These are phyloP conservation scores for Lagerstroemia speciosa DNA, from an alignment of 345 rosid species.

Conservation along the genomic window DNA sequence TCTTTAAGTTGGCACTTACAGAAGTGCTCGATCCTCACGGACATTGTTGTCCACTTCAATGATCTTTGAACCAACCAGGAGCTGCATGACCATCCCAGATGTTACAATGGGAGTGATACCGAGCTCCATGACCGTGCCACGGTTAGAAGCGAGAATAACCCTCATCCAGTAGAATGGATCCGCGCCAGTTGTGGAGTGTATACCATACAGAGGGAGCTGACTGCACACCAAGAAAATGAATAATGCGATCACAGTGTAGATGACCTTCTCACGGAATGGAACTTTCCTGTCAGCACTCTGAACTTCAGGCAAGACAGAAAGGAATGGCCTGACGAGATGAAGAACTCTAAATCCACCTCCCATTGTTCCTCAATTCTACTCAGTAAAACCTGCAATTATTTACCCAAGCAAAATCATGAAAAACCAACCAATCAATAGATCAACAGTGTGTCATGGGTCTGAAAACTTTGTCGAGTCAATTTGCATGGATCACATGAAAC, in stretches of 20 bases:
- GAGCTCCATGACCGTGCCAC: constrained; percentile 78
- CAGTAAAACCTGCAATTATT: not conserved
- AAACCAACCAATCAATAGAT: not conserved
- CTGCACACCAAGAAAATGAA: constrained; percentile 71
- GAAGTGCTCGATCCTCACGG: constrained; percentile 43
- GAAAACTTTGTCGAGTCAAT: not conserved
- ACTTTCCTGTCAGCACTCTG: constrained; percentile 70
- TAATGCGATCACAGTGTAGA: constrained; percentile 66
- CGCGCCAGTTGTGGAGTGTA: constrained; percentile 70
- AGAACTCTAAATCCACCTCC: constrained; percentile 74
- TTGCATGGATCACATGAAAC: not conserved
- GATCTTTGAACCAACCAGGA: constrained; percentile 69
- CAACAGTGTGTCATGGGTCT: not conserved
- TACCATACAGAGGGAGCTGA: constrained; percentile 70
- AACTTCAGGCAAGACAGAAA: constrained; percentile 65
- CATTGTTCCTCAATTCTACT: constrained; percentile 23
- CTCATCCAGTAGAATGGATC: constrained; percentile 86
- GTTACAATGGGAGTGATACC: constrained; percentile 79
- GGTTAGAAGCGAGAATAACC: constrained; percentile 65
- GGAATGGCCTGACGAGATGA: constrained; percentile 68
- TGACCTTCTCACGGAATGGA: constrained; percentile 78
- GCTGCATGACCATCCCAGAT: constrained; percentile 71
- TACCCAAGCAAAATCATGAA: not conserved
- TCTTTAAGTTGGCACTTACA: constrained; percentile 30
- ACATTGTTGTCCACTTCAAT: constrained; percentile 76